phyloP scores from a whole-genome alignment of 345 rosid species.

The Abelmoschus esculentus region DNA sequence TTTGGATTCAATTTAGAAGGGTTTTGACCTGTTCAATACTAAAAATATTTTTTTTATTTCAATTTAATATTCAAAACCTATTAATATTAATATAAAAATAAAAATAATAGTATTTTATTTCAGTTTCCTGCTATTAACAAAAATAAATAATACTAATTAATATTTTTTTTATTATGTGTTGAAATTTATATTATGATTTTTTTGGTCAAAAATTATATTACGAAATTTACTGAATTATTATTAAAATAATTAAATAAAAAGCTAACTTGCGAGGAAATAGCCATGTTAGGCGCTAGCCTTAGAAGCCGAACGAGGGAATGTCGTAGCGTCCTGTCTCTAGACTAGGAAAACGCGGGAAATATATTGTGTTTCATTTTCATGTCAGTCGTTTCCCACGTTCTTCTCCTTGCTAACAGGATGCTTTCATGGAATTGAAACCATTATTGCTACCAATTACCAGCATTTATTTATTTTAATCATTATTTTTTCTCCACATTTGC shows the following conservation, averaged over 20 bases:
- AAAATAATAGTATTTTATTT: no score
- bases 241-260: background rate
- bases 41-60: background rate
- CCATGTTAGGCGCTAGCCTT: background rate
- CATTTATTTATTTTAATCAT: background rate
- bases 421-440: constrained; percentile 7
- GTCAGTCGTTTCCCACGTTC: background rate
- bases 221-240: no score
- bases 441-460: constrained; percentile 15
- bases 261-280: background rate
- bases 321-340: background rate
- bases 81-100: no score
- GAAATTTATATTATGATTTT: no score
- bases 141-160: no score
- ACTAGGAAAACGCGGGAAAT: background rate
- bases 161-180: no score
- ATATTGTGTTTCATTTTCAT: background rate
- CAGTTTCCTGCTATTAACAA: no score
- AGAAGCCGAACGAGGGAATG: background rate
- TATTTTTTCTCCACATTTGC: background rate
- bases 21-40: background rate
- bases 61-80: no score
- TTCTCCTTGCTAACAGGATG: background rate
- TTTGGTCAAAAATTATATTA: no score
- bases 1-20: background rate